Evolutionary conservation across 2,329 filamentous ascomycete genomes (phyloP), one percentile per base, ranked within the genome.

Genomic region (Pseudocercospora fuligena): DNA sequence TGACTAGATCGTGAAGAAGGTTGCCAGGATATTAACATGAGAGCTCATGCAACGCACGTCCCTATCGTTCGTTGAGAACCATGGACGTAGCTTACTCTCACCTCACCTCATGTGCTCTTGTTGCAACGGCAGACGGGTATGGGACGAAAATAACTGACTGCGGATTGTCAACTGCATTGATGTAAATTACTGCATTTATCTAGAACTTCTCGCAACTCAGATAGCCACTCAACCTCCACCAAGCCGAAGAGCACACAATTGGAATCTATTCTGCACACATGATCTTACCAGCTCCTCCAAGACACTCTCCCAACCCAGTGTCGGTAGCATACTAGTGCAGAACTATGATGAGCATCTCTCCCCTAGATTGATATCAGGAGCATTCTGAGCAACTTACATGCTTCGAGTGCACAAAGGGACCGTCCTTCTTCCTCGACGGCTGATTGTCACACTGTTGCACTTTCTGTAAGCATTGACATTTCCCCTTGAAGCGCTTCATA

Each of bases 241-340:
- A 21, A 27, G 33, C 25, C 11, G 31, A 21, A 14, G 5, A 12
- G 5, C 21, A 12, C 1, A 29, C 11, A 14, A 23, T 19, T 43
- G 21, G 40, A 23, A 57, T 9, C 27, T 57, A 53, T 29, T 19
- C 53, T 23, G 21, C 63, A 65, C 31, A 69, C 25, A 53, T 69
- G 40, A 64, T 27, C 47, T 60, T 43, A 43, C 51, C 51, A 9
- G 12, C 40, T 46, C 40, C 40, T 46, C 40, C 40, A n/a, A 46
- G 40, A n/a, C 40, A 46, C 14, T 46, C 40, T 16, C 40, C 40
- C 40, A 46, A n/a, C 19, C 40, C 40, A 5, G 40, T 12, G 40
- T 46, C 40, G 5, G 19, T 46, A 46, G 40, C 40, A n/a, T 8
- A 8, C 40, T 46, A 5, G 6, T 5, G 40, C 16, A 16, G 9